phyloP scores from a whole-genome alignment of 495 filamentous ascomycete species.

The Penicillium bovifimosum region DNA sequence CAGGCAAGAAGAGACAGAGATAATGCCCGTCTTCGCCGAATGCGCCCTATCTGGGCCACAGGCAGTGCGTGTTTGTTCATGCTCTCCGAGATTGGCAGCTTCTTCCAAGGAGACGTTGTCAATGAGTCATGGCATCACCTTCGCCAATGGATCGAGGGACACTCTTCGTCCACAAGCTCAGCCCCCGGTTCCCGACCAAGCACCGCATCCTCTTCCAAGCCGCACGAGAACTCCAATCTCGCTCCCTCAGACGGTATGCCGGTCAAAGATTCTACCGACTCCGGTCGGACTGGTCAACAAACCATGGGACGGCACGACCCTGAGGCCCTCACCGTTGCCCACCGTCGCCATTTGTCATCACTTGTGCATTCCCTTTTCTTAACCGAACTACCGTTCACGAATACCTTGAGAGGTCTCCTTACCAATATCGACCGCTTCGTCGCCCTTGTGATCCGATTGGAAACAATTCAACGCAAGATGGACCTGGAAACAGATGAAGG shows the following conservation, averaged over 20 bases:
- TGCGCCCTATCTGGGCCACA: constrained; percentile 83
- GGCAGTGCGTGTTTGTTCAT: constrained; percentile 79
- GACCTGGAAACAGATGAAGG: constrained; percentile 76
- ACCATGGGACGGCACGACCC: constrained; percentile 61
- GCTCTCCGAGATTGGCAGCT: constrained; percentile 75
- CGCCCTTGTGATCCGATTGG: constrained; percentile 64
- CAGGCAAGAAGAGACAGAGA: constrained; percentile 52
- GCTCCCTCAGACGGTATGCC: constrained; percentile 1
- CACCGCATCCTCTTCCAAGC: constrained; percentile 31
- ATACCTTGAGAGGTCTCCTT: constrained; percentile 63
- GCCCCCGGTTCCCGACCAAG: constrained; percentile 34
- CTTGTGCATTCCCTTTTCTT: constrained; percentile 67
- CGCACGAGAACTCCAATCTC: constrained; percentile 3
- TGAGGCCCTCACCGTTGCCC: constrained; percentile 73
- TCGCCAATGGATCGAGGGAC: constrained; percentile 50
- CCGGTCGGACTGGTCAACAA: constrained; percentile 20
- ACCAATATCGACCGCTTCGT: constrained; percentile 70
- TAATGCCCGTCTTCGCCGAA: constrained; percentile 51
- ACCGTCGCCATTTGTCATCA: constrained; percentile 65
- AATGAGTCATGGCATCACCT: constrained; percentile 66
- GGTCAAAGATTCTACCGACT: constrained; percentile 10
- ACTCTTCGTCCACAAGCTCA: constrained; percentile 11
- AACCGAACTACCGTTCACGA: constrained; percentile 61
- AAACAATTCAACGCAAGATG: constrained; percentile 63
- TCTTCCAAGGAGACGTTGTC: constrained; percentile 86